Base-by-base conservation (phyloP, 768 basidiomycete species). In the Lactarius pseudohatsudake region DNA sequence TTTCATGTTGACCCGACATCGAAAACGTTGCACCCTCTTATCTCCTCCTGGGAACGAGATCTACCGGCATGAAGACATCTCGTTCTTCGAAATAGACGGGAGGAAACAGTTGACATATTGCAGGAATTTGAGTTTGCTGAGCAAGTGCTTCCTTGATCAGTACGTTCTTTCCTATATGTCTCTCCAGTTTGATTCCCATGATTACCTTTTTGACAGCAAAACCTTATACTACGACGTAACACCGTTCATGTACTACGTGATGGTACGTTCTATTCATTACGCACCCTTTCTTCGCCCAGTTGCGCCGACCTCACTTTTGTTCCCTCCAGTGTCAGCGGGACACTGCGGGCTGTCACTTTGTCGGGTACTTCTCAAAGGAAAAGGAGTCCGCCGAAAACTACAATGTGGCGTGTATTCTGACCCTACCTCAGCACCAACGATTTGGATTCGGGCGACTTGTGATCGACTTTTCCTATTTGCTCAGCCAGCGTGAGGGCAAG, bases 1-100 rank as follows among this genome's bases (percentile, higher is more conserved):
- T 54, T 88, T 96, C 80, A 95, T 95, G 91, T 84, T 98, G 68
- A 84, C 85, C 64, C 88, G 97, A 60, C 97, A 99, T 77, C 90
- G 96, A 58, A 85, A 83, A 71, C 90, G 96, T 72, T 98, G 97
- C 79, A 93, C 84, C 43, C 83, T 98, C 73, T 78, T 92, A 11
- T 94, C 96, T 77, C 97, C 97, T 30, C 97, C 97, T 4, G 97
- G 97, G 34, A 99, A 98, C 82, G 97, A 99, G 79, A 98, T 99
- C 72, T 99, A 99, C 77, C 93, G 97, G 55, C 88, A 96, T 73
- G 94, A 98, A 70, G 92, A 97, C 71, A 90, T 98, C 62, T 96
- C 94, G 2, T 96, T 97, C 81, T 99, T 93, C 79, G 97, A 99
- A 80, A 92, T 99, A 72, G 97, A 99, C 76, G 97, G 97, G 59